phyloP scores from a whole-genome alignment of 2,329 filamentous ascomycete species.

The Alternaria gansuensis region DNA sequence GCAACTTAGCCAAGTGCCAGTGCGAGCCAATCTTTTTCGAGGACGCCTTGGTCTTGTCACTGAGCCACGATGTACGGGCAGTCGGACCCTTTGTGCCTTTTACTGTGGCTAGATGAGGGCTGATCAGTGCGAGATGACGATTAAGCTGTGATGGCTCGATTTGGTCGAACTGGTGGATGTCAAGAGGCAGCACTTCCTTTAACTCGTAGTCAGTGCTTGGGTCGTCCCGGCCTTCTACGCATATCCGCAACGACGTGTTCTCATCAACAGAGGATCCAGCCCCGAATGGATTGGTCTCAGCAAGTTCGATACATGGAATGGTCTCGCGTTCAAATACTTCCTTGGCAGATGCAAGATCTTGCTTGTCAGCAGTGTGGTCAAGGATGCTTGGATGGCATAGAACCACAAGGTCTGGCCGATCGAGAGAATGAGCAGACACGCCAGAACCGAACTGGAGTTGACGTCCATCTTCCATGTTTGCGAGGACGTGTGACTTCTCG shows the following conservation, averaged over 20 bases:
- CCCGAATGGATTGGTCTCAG: constrained; percentile 40
- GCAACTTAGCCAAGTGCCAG: constrained; percentile 14
- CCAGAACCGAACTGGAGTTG: constrained; percentile 33
- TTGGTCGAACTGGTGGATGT: constrained; percentile 44
- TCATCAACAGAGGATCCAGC: constrained; percentile 33
- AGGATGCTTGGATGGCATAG: constrained; percentile 40
- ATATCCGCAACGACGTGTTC: constrained; percentile 38
- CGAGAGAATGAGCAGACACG: constrained; percentile 11
- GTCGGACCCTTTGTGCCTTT: constrained; percentile 6
- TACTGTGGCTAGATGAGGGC: constrained; percentile 31
- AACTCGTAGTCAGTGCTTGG: constrained; percentile 34
- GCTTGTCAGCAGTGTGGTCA: constrained; percentile 22
- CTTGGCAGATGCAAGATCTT: constrained; percentile 36
- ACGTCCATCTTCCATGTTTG: constrained; percentile 39
- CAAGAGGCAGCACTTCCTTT: constrained; percentile 46
- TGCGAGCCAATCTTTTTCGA: constrained; percentile 19
- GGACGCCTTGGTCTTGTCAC: constrained; percentile 15
- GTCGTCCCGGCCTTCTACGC: constrained; percentile 44
- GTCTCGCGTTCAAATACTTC: constrained; percentile 33
- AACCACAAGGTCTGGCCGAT: constrained; percentile 44
- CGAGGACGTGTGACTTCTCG: constrained; percentile 21
- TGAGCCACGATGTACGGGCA: constrained; percentile 11
- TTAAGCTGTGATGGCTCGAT: constrained; percentile 51
- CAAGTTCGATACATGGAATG: constrained; percentile 46
- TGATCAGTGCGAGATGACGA: constrained; percentile 50